Evolutionary conservation across 371 early-diverging fungal genomes (phyloP).

Genomic region (Mortierella sp.): DNA sequence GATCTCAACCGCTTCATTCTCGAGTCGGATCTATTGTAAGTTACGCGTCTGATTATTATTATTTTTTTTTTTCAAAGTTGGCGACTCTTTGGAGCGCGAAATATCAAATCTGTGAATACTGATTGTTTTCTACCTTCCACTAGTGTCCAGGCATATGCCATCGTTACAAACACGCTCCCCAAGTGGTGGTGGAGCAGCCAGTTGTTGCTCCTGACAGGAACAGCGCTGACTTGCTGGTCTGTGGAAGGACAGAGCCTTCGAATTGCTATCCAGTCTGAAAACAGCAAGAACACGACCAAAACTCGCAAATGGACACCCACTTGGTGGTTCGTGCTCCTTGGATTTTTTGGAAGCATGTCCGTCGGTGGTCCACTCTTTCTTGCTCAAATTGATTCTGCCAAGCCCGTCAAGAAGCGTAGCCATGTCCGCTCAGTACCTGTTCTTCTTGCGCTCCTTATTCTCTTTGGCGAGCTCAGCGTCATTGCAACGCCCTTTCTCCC

Average conservation of each 20-base stretch:
- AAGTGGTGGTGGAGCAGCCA: slow-evolving; percentile 56
- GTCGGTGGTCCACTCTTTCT: slow-evolving; percentile 52
- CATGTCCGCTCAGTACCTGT: slow-evolving; percentile 41
- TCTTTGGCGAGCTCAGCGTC: slow-evolving; percentile 39
- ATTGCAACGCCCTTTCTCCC: slow-evolving; percentile 36
- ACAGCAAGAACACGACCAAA: slow-evolving; percentile 7
- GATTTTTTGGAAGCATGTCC: slow-evolving; percentile 53
- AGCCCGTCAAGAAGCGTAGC: slow-evolving; percentile 15
- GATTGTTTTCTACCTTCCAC: background rate
- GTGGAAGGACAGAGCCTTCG: slow-evolving; percentile 48
- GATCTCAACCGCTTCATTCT: slow-evolving; percentile 44
- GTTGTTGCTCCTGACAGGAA: slow-evolving; percentile 42
- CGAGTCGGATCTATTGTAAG: slow-evolving; percentile 54
- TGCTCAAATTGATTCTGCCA: slow-evolving; percentile 33
- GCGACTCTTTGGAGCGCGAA: background rate
- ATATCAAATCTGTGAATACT: background rate
- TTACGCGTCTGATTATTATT: background rate
- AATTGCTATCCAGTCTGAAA: background rate
- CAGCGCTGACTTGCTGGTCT: slow-evolving; percentile 49
- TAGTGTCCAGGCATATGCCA: slow-evolving; percentile 49
- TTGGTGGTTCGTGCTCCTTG: slow-evolving; percentile 51
- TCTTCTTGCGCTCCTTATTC: slow-evolving; percentile 31
- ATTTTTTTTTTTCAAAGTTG: too few species aligned
- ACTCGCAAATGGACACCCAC: slow-evolving; percentile 42
- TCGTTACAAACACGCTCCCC: slow-evolving; percentile 46